phyloP scores from a whole-genome alignment of 2,329 filamentous ascomycete species.

The Fusarium pseudonygamai region DNA sequence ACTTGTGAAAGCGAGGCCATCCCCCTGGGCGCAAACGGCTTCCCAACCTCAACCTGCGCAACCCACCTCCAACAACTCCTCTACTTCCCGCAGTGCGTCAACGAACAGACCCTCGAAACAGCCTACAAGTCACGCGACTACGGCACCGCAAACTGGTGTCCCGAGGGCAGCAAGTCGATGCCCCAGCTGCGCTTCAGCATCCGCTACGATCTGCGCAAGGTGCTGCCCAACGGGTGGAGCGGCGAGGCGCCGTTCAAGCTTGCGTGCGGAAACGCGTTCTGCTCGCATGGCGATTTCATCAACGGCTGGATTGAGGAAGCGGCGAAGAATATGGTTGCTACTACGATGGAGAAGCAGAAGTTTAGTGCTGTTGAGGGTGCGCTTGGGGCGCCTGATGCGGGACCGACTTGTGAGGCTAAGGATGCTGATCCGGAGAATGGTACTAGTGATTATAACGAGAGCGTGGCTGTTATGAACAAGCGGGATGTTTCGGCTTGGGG shows the following conservation, averaged over 20 bases:
- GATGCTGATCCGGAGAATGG: conserved; percentile 54
- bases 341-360: conserved; percentile 47
- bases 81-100: conserved; percentile 40
- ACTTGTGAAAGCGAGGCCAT: conserved; percentile 46
- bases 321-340: conserved; percentile 51
- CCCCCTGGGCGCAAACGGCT: conserved; percentile 32
- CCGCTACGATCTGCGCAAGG: conserved; percentile 56
- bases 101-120: conserved; percentile 34
- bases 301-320: conserved; percentile 53
- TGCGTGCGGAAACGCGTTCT: conserved; percentile 53
- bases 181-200: conserved; percentile 58
- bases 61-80: conserved; percentile 37
- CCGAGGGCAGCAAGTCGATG: conserved; percentile 55
- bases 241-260: conserved; percentile 56
- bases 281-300: conserved; percentile 59
- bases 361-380: conserved; percentile 46
- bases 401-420: conserved; percentile 42
- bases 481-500: conserved; percentile 29
- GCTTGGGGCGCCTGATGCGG: conserved; percentile 26
- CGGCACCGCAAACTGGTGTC: conserved; percentile 49
- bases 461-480: conserved; percentile 35
- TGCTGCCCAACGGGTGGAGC: conserved; percentile 55
- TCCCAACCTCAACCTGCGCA: conserved; percentile 27
- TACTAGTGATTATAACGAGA: conserved; percentile 50
- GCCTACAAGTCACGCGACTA: conserved; percentile 32